Conservation (phyloP, 305 asterid species). For the Caryopteris hybrid region DNA sequence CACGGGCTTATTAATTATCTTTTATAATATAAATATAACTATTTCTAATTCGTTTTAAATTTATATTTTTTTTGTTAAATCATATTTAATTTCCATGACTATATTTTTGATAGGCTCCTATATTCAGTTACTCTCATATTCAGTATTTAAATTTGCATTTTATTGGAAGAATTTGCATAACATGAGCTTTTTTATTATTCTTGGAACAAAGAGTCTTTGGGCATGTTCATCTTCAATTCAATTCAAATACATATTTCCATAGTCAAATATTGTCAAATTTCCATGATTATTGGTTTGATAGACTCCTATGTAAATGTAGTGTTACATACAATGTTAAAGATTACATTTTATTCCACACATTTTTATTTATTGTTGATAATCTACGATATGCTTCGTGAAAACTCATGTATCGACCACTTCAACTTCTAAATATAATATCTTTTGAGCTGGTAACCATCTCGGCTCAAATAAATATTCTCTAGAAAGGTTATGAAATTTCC, state of each 20-base stretch:
- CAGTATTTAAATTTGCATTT: no score
- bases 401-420: constrained; percentile 40
- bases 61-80: no score
- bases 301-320: constrained; percentile 21
- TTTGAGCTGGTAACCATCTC: neutral
- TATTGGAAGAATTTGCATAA: no score
- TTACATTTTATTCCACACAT: constrained; percentile 13
- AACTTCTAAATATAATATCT: constrained; percentile 28
- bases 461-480: neutral
- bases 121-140: no score
- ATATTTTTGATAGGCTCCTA: no score
- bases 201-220: no score
- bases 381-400: constrained; percentile 21
- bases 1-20: no score
- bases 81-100: no score
- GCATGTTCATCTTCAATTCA: constrained; percentile 53
- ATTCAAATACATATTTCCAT: constrained; percentile 12
- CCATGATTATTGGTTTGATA: constrained; percentile 18
- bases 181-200: no score
- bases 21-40: no score
- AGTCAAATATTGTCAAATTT: constrained; percentile 24
- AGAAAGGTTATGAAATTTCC: constrained; percentile 49
- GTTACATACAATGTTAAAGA: constrained; percentile 11
- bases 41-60: no score
- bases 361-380: constrained; percentile 21